These are phyloP conservation scores for Blastobotrys muscicola DNA, from an alignment of 805 yeast species.

Conservation along the genomic window DNA sequence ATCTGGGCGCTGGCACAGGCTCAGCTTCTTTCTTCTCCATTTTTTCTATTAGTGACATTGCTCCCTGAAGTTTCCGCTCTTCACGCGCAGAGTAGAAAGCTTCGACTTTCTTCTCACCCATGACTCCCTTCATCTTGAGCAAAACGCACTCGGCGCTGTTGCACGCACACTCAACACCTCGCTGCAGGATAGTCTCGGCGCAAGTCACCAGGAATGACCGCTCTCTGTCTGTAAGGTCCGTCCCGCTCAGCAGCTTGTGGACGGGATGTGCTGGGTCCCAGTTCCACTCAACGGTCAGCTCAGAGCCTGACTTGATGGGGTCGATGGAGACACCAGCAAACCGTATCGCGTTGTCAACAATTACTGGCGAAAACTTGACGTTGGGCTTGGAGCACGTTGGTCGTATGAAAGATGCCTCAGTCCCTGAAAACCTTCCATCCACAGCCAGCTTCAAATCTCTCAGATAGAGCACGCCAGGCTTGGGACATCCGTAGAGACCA, in stretches of 20 bases:
- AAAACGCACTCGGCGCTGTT: conserved; percentile 17
- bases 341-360: conserved; percentile 32
- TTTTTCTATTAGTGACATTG: conserved; percentile 18
- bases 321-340: conserved; percentile 49
- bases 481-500: conserved; percentile 58
- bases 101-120: neutral
- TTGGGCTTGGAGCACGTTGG: conserved; percentile 64
- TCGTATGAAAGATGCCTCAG: conserved; percentile 63
- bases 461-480: conserved; percentile 45
- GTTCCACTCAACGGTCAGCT: conserved; percentile 74
- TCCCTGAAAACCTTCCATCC: conserved; percentile 76
- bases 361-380: conserved; percentile 46
- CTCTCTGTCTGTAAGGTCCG: conserved; percentile 19
- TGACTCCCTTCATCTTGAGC: conserved; percentile 16
- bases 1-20: too few relatives aligned
- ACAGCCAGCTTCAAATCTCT: conserved; percentile 56
- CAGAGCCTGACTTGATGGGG: conserved; percentile 55
- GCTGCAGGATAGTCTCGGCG: conserved; percentile 13
- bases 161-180: conserved; percentile 25
- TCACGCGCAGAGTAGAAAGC: conserved; percentile 20
- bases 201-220: conserved; percentile 11
- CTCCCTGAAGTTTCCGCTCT: conserved; percentile 20
- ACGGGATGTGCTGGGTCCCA: conserved; percentile 83
- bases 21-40: conserved; percentile 7
- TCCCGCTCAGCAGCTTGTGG: conserved; percentile 38